Conservation (phyloP, 177 flowering plant species). For the Telopea speciosissima region DNA sequence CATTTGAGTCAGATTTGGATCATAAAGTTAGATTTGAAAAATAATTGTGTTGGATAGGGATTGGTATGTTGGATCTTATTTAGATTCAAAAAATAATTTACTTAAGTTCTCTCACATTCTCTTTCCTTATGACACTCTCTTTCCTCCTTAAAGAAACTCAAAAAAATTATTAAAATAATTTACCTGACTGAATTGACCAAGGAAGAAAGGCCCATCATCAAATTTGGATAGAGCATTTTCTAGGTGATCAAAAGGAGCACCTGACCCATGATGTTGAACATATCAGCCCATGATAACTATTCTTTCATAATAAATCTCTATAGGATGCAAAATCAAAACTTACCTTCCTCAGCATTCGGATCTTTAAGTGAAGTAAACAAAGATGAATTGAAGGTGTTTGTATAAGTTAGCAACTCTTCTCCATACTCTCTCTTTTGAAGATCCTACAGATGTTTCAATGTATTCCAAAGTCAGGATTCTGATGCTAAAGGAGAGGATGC, state of each 20-base stretch:
- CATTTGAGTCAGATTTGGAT: too few species aligned
- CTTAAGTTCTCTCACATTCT: too few species aligned
- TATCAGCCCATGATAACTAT: neutral
- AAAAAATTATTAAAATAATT: too few species aligned
- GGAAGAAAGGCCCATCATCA: slow-evolving; percentile 54
- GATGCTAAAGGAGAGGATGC: neutral
- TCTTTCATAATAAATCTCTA: neutral
- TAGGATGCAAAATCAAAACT: slow-evolving; percentile 8
- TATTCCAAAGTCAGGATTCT: neutral
- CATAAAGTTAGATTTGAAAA: too few species aligned
- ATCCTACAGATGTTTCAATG: slow-evolving; percentile 32
- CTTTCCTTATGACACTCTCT: too few species aligned
- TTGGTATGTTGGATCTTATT: too few species aligned
- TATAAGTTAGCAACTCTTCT: slow-evolving; percentile 48
- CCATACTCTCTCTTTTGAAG: slow-evolving; percentile 33
- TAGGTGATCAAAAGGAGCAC: slow-evolving; percentile 42
- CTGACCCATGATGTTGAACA: slow-evolving; percentile 20
- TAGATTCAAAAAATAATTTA: too few species aligned
- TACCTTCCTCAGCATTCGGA: slow-evolving; percentile 28
- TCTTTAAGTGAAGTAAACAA: slow-evolving; percentile 34
- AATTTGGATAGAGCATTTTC: slow-evolving; percentile 36
- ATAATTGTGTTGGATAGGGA: too few species aligned
- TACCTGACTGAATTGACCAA: neutral
- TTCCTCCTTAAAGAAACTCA: too few species aligned
- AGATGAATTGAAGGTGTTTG: slow-evolving; percentile 31